These are phyloP conservation scores for Penicillium oxalicum DNA, from an alignment of 2,329 filamentous ascomycete species.

Conservation along the genomic window DNA sequence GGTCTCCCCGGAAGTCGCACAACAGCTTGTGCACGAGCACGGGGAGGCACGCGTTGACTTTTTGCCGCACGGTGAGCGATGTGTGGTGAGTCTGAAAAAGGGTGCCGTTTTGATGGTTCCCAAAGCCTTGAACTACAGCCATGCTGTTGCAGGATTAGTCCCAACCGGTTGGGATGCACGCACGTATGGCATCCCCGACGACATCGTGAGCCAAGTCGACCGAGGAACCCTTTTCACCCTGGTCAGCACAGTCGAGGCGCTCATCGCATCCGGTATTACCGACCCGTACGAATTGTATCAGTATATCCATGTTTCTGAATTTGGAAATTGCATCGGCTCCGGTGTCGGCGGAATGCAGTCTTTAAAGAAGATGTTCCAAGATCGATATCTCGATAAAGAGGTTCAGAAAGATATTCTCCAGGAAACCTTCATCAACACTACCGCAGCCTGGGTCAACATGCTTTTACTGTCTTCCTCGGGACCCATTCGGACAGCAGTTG, in stretches of 20 bases:
- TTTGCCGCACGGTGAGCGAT: conserved; percentile 63
- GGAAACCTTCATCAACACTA: conserved; percentile 99
- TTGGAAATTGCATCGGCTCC: conserved; percentile 62
- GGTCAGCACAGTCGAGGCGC: conserved; percentile 19
- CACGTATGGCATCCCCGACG: neutral
- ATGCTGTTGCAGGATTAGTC: neutral
- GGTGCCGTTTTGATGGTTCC: neutral
- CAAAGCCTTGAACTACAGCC: neutral
- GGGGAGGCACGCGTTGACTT: conserved; percentile 51
- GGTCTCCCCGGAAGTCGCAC: neutral
- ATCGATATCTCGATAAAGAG: conserved; percentile 88
- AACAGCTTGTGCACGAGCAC: conserved; percentile 29
- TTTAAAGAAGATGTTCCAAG: conserved; percentile 28
- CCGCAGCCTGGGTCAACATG: conserved; percentile 99
- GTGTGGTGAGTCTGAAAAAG: conserved; percentile 63
- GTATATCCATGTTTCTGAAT: conserved; percentile 92
- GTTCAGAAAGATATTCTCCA: conserved; percentile 98
- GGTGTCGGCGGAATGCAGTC: neutral
- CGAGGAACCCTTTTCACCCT: neutral
- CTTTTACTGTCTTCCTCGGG: conserved; percentile 90
- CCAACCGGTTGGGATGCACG: neutral
- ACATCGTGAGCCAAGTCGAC: neutral
- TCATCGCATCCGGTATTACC: conserved; percentile 84
- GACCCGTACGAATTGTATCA: conserved; percentile 99
- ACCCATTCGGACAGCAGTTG: conserved; percentile 95